Percentiles rank a stretch among this genome's conserved stretches.
phyloP scores from a whole-genome alignment of 2,329 filamentous ascomycete species.

The Elsinoe arachidis region DNA sequence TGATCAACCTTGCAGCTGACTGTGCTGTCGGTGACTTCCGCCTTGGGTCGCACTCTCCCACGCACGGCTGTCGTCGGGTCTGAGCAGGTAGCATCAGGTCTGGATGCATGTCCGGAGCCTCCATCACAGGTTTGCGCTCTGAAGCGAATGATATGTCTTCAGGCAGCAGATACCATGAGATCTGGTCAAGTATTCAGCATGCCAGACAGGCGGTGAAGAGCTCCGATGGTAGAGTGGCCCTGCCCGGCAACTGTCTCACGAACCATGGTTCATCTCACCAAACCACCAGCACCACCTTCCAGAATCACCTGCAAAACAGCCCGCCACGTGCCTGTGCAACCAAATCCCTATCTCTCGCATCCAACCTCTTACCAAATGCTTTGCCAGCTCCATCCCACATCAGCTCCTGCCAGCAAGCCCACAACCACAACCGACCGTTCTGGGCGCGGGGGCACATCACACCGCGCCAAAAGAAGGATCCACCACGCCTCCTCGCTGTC shows the following conservation, averaged over 20 bases:
- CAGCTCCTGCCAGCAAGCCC: not conserved
- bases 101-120: not conserved
- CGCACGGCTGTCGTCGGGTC: not conserved
- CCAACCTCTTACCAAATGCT: conserved; percentile 7
- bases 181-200: not conserved
- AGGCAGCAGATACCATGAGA: not conserved
- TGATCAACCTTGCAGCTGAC: conserved; percentile 7
- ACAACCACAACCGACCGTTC: not conserved
- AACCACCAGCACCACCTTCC: not conserved
- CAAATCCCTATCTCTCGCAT: not conserved
- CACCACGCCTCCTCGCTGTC: not conserved
- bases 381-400: not conserved
- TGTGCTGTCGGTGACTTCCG: not conserved
- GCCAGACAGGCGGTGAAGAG: not conserved
- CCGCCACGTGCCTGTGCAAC: not conserved
- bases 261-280: not conserved
- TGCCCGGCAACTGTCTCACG: not conserved
- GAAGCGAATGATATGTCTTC: not conserved
- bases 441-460: conserved; percentile 1
- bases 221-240: not conserved
- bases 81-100: not conserved
- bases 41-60: not conserved
- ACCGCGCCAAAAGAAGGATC: not conserved
- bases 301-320: not conserved
- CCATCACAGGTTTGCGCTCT: not conserved